Evolutionary conservation across 441 rosid genomes (phyloP).

Genomic region (Gossypium lobatum): DNA sequence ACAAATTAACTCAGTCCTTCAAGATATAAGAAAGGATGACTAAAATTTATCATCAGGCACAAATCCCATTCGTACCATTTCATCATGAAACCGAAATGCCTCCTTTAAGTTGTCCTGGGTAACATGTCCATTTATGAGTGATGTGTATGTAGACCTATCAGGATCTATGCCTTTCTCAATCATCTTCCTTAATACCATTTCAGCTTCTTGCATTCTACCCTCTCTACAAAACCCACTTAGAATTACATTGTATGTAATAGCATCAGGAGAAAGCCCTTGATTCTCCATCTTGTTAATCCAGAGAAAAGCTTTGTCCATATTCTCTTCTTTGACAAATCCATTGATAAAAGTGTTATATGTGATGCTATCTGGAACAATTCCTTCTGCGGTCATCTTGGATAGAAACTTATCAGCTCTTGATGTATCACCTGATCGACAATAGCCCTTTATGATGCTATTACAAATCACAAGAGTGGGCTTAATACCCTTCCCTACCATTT

Average conservation of each 20-base stretch:
- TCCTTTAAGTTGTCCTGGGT: slow-evolving; percentile 63
- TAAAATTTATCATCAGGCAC: slow-evolving; percentile 74
- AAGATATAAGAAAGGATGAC: neutral
- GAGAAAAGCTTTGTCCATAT: slow-evolving; percentile 58
- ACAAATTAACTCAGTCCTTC: neutral
- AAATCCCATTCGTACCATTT: slow-evolving; percentile 79
- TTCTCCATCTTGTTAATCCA: slow-evolving; percentile 61
- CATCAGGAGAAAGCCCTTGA: slow-evolving; percentile 47
- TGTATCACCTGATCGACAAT: slow-evolving; percentile 60
- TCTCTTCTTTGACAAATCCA: slow-evolving; percentile 62
- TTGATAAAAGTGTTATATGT: slow-evolving; percentile 69
- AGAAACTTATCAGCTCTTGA: slow-evolving; percentile 53
- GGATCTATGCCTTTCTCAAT: slow-evolving; percentile 56
- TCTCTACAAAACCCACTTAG: slow-evolving; percentile 66
- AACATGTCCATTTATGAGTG: slow-evolving; percentile 76
- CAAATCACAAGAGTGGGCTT: slow-evolving; percentile 57
- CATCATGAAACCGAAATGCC: slow-evolving; percentile 81
- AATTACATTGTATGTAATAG: slow-evolving; percentile 55
- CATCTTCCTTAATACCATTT: slow-evolving; percentile 53
- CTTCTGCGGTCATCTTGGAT: slow-evolving; percentile 50
- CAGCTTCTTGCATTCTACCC: slow-evolving; percentile 78
- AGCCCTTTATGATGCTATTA: slow-evolving; percentile 67
- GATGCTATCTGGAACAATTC: slow-evolving; percentile 56
- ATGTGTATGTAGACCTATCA: slow-evolving; percentile 59
- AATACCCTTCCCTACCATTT: slow-evolving; percentile 53